Evolutionary conservation across 2,329 filamentous ascomycete genomes (phyloP).

Genomic region (Beauveria bassiana): DNA sequence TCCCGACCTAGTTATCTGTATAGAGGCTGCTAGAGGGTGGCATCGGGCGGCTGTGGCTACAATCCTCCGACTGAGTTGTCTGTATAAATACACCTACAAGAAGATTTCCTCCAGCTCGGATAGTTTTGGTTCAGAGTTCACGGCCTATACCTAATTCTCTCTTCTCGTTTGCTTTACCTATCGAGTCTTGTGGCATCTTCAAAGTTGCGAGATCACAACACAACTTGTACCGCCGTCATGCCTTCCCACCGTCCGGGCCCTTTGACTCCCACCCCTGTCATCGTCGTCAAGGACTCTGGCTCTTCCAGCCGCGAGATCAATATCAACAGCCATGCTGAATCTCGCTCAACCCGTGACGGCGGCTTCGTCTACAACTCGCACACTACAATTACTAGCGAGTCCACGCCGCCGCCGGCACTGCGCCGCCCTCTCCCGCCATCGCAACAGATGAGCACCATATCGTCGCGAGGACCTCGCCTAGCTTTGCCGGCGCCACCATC

Average conservation of each 20-base stretch:
- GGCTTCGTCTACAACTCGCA: background rate
- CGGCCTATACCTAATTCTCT: too few relatives aligned
- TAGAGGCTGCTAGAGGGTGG: background rate
- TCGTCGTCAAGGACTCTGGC: background rate
- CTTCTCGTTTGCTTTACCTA: too few relatives aligned
- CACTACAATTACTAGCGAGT: background rate
- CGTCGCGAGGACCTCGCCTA: too few relatives aligned
- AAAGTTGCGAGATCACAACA: too few relatives aligned
- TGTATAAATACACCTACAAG: background rate
- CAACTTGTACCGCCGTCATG: too few relatives aligned
- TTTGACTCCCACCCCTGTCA: too few relatives aligned
- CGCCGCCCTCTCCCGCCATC: background rate
- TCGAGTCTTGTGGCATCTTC: too few relatives aligned
- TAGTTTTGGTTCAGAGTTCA: too few relatives aligned
- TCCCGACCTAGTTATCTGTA: background rate
- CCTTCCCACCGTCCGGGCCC: too few relatives aligned
- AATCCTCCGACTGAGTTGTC: background rate
- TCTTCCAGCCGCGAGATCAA: background rate
- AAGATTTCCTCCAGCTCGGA: too few relatives aligned
- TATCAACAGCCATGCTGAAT: background rate
- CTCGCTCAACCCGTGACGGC: background rate
- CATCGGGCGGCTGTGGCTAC: background rate
- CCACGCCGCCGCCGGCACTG: background rate
- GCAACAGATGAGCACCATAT: too few relatives aligned
- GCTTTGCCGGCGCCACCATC: background rate